Evolutionary conservation across 1,284 basidiomycete species (phyloP).

Genomic region (Flammula alnicola): DNA sequence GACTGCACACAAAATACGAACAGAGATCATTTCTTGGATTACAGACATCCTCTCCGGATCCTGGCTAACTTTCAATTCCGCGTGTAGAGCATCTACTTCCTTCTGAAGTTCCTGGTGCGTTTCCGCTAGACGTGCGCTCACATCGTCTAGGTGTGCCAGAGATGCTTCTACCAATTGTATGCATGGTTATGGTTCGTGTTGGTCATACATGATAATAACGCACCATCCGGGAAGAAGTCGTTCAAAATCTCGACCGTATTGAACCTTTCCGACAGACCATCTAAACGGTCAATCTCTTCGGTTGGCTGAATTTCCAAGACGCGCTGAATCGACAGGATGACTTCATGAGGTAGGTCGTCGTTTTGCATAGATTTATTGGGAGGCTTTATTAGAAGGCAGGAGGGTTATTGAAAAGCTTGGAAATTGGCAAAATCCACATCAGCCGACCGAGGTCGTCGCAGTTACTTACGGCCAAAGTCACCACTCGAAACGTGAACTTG

Average conservation of each 20-base stretch:
- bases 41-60: constrained; percentile 84
- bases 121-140: constrained; percentile 64
- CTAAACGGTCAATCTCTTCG: constrained; percentile 55
- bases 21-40: constrained; percentile 93
- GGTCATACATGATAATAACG: too few relatives aligned
- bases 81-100: constrained; percentile 75
- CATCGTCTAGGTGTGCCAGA: constrained; percentile 62
- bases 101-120: constrained; percentile 66
- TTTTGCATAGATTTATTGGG: constrained; percentile 33
- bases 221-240: constrained; percentile 78
- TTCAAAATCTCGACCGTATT: constrained; percentile 66
- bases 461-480: too few relatives aligned
- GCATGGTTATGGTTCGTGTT: too few relatives aligned
- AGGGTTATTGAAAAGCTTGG: not conserved
- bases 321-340: constrained; percentile 69
- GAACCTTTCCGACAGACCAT: constrained; percentile 62
- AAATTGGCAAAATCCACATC: not conserved
- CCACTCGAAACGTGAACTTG: not conserved
- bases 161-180: constrained; percentile 77
- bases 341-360: constrained; percentile 65
- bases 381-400: not conserved
- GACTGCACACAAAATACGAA: constrained; percentile 37
- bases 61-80: constrained; percentile 74
- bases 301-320: constrained; percentile 59
- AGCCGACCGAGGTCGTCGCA: too few relatives aligned